Conservation (phyloP, 2,329 filamentous ascomycete species). For the Chaetothyriales sp. region DNA sequence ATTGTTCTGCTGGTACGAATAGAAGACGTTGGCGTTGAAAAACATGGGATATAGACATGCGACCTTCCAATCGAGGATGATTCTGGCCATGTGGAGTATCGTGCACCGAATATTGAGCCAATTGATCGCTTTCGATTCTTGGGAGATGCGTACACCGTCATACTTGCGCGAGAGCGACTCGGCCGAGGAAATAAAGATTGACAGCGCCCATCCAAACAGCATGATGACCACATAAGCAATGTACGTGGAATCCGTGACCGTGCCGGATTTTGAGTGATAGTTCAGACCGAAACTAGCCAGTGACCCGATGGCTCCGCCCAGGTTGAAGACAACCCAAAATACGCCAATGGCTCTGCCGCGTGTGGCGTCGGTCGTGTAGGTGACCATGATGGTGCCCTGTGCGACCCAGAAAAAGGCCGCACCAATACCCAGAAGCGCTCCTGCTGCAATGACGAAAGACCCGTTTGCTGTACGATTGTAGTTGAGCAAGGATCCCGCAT, state of each 20-base stretch:
- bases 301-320: conserved; percentile 71
- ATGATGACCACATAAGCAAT: conserved; percentile 62
- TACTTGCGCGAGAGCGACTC: conserved; percentile 21
- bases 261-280: conserved; percentile 29
- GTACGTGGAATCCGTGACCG: conserved; percentile 39
- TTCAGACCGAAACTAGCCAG: conserved; percentile 34
- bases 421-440: conserved; percentile 36
- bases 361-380: conserved; percentile 63
- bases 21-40: conserved; percentile 56
- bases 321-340: conserved; percentile 94
- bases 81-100: conserved; percentile 20
- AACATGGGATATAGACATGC: conserved; percentile 58
- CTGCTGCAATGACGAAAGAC: conserved; percentile 37
- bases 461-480: conserved; percentile 37
- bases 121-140: background rate
- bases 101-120: conserved; percentile 25
- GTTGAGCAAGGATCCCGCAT: conserved; percentile 35
- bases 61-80: conserved; percentile 38
- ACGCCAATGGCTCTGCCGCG: conserved; percentile 82
- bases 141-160: background rate
- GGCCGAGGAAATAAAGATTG: conserved; percentile 34
- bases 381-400: conserved; percentile 48
- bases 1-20: conserved; percentile 55
- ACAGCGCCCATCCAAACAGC: conserved; percentile 39
- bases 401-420: conserved; percentile 39